These are phyloP conservation scores for Porodaedalea pini DNA, from an alignment of 1,284 basidiomycete species.

Conservation along the genomic window DNA sequence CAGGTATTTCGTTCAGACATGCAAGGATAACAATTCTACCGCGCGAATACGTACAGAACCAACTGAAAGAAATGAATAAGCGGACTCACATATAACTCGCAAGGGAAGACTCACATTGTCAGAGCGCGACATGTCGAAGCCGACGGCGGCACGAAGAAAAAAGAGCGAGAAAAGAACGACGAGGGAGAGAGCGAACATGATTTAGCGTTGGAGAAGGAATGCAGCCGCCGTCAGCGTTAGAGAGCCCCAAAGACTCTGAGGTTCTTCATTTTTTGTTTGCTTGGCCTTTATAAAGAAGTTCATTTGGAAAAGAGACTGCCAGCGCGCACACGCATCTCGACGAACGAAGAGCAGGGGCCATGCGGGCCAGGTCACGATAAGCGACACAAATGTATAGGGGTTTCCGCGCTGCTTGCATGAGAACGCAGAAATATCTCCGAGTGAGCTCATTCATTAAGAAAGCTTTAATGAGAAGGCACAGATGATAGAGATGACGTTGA, in stretches of 20 bases:
- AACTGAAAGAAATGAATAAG: conserved; percentile 1
- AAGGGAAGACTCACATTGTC: conserved; percentile 28
- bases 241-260: background rate
- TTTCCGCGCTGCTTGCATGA: background rate
- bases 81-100: background rate
- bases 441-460: background rate
- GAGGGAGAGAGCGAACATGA: background rate
- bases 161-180: conserved; percentile 1
- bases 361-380: background rate
- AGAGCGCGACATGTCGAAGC: conserved; percentile 27
- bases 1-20: background rate
- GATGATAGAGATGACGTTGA: background rate
- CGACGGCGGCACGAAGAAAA: conserved; percentile 12
- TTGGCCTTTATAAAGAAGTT: background rate
- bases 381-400: background rate
- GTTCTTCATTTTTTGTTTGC: background rate
- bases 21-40: background rate
- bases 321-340: background rate
- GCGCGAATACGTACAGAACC: background rate
- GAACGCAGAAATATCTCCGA: background rate
- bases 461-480: background rate
- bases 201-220: background rate
- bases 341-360: background rate
- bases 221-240: background rate
- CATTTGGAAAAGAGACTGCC: no score